Evolutionary conservation across 129 eudicot species (phyloP), one percentile per base, ranked within the genome.

Genomic region (sunflower (Helianthus annuus)): DNA sequence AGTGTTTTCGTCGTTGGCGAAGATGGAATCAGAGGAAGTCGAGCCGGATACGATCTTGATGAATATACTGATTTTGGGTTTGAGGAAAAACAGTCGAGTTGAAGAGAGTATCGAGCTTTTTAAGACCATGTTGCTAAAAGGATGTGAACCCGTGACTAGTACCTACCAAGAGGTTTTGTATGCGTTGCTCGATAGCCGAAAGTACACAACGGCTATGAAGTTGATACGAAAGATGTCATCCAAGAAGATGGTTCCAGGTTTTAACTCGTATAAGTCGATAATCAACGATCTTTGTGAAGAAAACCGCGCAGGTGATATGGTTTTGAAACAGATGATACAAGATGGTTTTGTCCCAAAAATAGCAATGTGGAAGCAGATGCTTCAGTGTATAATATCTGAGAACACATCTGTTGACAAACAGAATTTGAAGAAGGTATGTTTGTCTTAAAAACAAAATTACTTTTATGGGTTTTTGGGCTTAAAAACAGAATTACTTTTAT

Each of bases 141-240:
- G 97, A 13, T 92, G 97, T 79, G 85, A 83, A 24, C 97, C 97
- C 1, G 87, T 83, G 82, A 71, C 85, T 5, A 94, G 91, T 58
- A 83, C 94, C 3, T 87, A 89, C 65, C 97, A 92, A 74, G 90
- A 89, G 85, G 90, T 86, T 29, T 63, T 92, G 80, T 86, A 92
- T 78, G 84, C 87, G 52, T 83, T 92, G 67, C 81, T 92, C 2
- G 87, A 83, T 70, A 60, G 71, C 54, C 74, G 69, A 71, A 85
- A 79, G 24, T 92, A 74, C 51, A 36, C 29, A 0, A 89, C 86
- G 55, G 91, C 96, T 1, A 77, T 84, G 76, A 48, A 78, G 12
- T 72, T 92, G n/a, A 74, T 77, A 77, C 24, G 34, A 54, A 68
- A 27, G 74, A 88, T 88, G 96, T 51, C 77, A 3, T 75, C 59